Conservation (phyloP, 2,329 filamentous ascomycete genomes). For the Ceratocystis colombiana region DNA sequence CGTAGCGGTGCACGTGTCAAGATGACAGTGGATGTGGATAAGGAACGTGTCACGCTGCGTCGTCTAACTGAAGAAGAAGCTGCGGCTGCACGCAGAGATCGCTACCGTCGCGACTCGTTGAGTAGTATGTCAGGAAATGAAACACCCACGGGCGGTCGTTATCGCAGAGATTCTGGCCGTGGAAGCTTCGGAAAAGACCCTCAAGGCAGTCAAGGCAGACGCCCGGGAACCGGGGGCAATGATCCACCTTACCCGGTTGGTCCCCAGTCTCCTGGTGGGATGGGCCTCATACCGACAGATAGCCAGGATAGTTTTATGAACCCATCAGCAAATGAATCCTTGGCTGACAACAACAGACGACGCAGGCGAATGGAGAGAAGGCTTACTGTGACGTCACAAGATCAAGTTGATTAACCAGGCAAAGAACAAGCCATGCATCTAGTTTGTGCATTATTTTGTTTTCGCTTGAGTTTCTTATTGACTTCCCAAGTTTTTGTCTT, state of each 20-base stretch:
- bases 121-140: slow-evolving; percentile 51
- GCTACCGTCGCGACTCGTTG: slow-evolving; percentile 41
- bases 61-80: slow-evolving; percentile 52
- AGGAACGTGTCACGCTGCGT: slow-evolving; percentile 52
- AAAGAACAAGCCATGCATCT: background rate
- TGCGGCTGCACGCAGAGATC: slow-evolving; percentile 31
- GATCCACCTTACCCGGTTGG: slow-evolving; percentile 53
- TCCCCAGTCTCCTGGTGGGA: slow-evolving; percentile 32
- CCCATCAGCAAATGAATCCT: slow-evolving; percentile 36
- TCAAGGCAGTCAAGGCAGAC: slow-evolving; percentile 16
- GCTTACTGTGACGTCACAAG: slow-evolving; percentile 32
- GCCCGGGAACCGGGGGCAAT: slow-evolving; percentile 40
- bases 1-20: slow-evolving; percentile 46
- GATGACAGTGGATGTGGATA: slow-evolving; percentile 43
- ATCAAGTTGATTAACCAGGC: slow-evolving; percentile 13
- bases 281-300: slow-evolving; percentile 41
- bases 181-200: slow-evolving; percentile 21
- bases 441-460: slow-evolving; percentile 8
- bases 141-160: slow-evolving; percentile 39
- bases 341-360: slow-evolving; percentile 42
- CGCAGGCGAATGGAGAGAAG: slow-evolving; percentile 47
- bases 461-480: background rate
- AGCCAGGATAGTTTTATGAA: slow-evolving; percentile 43
- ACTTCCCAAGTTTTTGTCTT: background rate
- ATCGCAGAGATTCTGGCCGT: slow-evolving; percentile 41